Base-by-base conservation (phyloP, 1,284 basidiomycete species). In the Flammula alnicola region DNA sequence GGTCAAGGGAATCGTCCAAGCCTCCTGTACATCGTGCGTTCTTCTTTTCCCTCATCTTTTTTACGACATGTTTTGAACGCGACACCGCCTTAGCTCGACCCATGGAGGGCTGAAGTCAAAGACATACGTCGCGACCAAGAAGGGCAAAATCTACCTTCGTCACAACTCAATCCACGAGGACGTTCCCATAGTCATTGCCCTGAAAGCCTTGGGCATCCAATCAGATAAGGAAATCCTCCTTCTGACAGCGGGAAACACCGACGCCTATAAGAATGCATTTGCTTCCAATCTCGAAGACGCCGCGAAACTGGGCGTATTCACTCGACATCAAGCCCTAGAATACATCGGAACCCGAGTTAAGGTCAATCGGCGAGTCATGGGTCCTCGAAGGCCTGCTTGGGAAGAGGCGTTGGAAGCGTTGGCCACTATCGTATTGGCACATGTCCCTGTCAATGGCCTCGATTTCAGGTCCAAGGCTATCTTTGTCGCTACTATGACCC, bases 161-260 rank as follows among this genome's bases (percentile, higher is more conserved):
- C 96, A 99, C 76, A 99, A 99, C 71, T 98, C 94, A 54, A 90
- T 98, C 56, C 91, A 95, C 63, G 97, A 99, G 70, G 93, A 96
- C 63, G 93, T 99, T 35, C 97, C 97, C 0, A 95, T 99, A 50
- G 96, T 86, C 32, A 86, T 99, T 62, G 95, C 94, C 6, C 86
- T 99, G 63, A 99, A 98, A 70, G 95, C 95, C 10, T 84, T 99
- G 55, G 95, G 97, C 6, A 87, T 98, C 57, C 93, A 96, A 59
- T 95, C 97, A 0, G 97, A 99, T 76, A 97, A 97, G 68, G 97
- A 99, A 70, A 98, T 99, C 36, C 83, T 99, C 12, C 83, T 98
- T 38, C 81, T 98, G 42, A 95, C 93, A 9, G 95, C 95, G 40
- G 98, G 98, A 2, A 91, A 87, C 58, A 90, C 93, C 44, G 95